Conservation (phyloP, 1,284 basidiomycete genomes). For the Ustanciosporium gigantosporum region DNA sequence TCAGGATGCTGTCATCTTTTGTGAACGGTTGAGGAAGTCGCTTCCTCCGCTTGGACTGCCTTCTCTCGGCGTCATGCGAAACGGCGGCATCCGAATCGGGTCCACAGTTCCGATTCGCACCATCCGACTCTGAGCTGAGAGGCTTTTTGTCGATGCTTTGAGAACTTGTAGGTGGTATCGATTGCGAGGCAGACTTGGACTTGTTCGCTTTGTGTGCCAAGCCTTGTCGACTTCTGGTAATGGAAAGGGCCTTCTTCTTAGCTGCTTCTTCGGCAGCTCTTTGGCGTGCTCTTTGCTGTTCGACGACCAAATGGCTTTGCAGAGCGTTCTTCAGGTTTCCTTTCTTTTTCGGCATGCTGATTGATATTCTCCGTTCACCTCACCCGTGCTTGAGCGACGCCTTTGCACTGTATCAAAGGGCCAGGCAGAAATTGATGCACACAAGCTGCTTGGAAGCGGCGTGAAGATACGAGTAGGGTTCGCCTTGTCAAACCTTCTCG, state of each 20-base stretch:
- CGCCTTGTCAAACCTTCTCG: background rate
- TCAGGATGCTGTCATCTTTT: constrained; percentile 75
- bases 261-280: constrained; percentile 37
- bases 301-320: constrained; percentile 27
- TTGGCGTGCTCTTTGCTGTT: constrained; percentile 24
- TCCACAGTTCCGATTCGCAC: too few species aligned
- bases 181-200: background rate
- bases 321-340: constrained; percentile 41
- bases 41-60: background rate
- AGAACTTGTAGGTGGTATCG: background rate
- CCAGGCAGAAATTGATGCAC: too few species aligned
- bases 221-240: constrained; percentile 13
- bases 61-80: background rate
- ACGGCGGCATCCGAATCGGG: background rate
- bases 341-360: constrained; percentile 48
- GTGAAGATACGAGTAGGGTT: background rate
- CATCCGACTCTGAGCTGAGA: background rate
- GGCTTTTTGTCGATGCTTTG: background rate
- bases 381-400: too few species aligned
- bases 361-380: too few species aligned
- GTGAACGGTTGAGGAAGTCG: constrained; percentile 70
- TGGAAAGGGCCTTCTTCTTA: constrained; percentile 34
- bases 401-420: too few species aligned
- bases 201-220: background rate
- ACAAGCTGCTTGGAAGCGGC: background rate